Evolutionary conservation across 208 protist species (phyloP).

Genomic region (Baffinella frigidus): DNA sequence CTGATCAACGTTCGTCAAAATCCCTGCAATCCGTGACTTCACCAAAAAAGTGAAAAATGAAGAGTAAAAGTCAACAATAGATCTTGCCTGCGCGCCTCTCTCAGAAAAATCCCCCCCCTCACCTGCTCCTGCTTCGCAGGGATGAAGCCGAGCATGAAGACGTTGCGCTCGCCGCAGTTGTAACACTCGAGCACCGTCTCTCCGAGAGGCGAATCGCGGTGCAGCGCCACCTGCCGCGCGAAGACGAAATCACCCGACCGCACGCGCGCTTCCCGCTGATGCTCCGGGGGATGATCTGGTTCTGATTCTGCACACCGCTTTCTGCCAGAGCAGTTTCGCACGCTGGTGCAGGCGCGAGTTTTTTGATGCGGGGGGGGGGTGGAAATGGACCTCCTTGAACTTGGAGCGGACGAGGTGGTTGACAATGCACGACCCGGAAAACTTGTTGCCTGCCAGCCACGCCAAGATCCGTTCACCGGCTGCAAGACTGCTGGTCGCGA

Average conservation of each 20-base stretch:
- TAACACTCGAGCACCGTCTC: slow-evolving; percentile 90
- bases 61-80: neutral
- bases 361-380: neutral
- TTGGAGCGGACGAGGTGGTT: slow-evolving; percentile 85
- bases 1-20: slow-evolving; percentile 62
- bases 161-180: slow-evolving; percentile 84
- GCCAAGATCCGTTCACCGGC: no score
- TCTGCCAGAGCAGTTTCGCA: neutral
- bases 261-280: neutral
- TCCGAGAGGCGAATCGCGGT: slow-evolving; percentile 82
- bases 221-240: no score
- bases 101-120: slow-evolving; percentile 87
- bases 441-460: slow-evolving; percentile 68
- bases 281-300: no score
- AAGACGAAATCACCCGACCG: no score
- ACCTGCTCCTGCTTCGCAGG: slow-evolving; percentile 86
- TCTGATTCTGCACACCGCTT: no score
- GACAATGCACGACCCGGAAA: slow-evolving; percentile 82
- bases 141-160: slow-evolving; percentile 90
- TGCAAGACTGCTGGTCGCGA: slow-evolving; percentile 66
- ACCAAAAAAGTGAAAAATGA: no score
- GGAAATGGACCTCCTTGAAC: slow-evolving; percentile 83
- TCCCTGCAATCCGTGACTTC: no score
- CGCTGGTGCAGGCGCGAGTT: neutral
- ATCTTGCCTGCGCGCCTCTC: slow-evolving; percentile 77